phyloP scores from a whole-genome alignment of 2,329 filamentous ascomycete genomes.

The Nakataea oryzae region DNA sequence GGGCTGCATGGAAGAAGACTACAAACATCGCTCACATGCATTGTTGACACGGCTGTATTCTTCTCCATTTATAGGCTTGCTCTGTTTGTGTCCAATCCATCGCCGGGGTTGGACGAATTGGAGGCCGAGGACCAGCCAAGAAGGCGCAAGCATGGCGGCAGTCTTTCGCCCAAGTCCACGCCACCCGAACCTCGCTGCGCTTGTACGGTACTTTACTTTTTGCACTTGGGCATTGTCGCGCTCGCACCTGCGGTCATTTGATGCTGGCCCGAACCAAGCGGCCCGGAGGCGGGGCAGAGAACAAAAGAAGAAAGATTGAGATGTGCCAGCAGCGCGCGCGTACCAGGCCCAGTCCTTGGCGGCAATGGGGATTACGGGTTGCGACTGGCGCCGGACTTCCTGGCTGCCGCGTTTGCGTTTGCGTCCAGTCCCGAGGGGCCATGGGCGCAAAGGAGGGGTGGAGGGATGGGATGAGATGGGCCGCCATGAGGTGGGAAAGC shows the following conservation, averaged over 20 bases:
- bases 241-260: neutral
- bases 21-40: neutral
- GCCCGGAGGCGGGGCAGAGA: neutral
- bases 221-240: no score
- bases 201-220: no score
- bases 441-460: neutral
- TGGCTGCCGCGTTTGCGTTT: neutral
- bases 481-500: neutral
- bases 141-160: neutral
- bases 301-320: neutral
- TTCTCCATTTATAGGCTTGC: neutral
- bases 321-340: neutral
- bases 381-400: neutral
- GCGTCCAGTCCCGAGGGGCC: neutral
- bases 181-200: neutral
- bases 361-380: neutral
- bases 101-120: neutral
- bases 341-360: no score
- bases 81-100: neutral
- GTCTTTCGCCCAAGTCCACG: neutral
- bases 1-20: neutral
- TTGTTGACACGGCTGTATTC: neutral
- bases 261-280: no score
- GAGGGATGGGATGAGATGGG: neutral
- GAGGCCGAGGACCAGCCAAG: neutral